Conservation (phyloP, 2,329 filamentous ascomycete species). For the Phaeosphaeria sp. region DNA sequence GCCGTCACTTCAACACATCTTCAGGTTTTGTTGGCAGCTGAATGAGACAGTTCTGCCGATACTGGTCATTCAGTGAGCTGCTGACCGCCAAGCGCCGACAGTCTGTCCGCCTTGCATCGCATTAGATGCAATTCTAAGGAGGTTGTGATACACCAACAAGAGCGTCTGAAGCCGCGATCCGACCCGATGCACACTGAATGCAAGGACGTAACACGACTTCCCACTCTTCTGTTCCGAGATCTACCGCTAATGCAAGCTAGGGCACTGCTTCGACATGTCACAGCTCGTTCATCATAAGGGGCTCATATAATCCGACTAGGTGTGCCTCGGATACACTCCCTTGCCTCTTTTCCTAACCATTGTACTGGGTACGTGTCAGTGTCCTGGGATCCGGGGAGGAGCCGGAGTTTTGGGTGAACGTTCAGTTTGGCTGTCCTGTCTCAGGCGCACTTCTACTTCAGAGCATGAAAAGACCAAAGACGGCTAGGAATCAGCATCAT, state of each 20-base stretch:
- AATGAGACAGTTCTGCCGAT: neutral
- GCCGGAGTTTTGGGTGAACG: neutral
- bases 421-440: neutral
- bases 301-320: constrained; percentile 12
- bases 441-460: neutral
- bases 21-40: neutral
- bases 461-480: neutral
- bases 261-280: constrained; percentile 11
- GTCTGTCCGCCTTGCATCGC: constrained; percentile 16
- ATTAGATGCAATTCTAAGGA: constrained; percentile 19
- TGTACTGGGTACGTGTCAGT: constrained; percentile 20
- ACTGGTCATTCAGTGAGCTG: neutral
- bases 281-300: constrained; percentile 22
- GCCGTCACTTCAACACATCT: neutral
- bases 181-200: constrained; percentile 16
- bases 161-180: constrained; percentile 12
- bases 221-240: constrained; percentile 20
- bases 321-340: constrained; percentile 19
- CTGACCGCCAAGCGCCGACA: constrained; percentile 7
- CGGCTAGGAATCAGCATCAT: neutral
- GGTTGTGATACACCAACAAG: constrained; percentile 27
- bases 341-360: constrained; percentile 16
- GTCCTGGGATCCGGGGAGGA: constrained; percentile 6
- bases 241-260: constrained; percentile 13
- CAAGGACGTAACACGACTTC: constrained; percentile 28